Base-by-base conservation (phyloP, 805 yeast genomes). In the Sugiyamaella mastotermitis region DNA sequence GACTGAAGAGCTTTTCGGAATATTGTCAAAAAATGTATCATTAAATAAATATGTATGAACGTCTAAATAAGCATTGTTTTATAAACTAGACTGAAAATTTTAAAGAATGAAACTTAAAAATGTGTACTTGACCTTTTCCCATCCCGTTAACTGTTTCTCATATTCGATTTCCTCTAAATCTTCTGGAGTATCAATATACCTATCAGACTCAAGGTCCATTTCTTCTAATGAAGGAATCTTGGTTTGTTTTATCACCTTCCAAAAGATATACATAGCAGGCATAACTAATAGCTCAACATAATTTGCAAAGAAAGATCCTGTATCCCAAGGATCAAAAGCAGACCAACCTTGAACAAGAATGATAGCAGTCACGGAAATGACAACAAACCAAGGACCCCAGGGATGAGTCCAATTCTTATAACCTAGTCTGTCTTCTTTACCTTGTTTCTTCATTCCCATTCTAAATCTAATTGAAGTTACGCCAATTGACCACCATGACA, bases 151-250 rank as follows among this genome's bases (percentile, higher is more conserved):
- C 3, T 17, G 14, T 10, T 26, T n/a, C n/a, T 24, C 58, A 32
- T 58, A 53, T 36, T 61, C 69, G 40, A 63, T 65, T 28, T 61
- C 59, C 10, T 48, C 57, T n/a, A 49, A 34, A 40, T 76, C 80
- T 42, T 73, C 78, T 33, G 63, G 66, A 9, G 71, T 65, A 42
- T 70, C 72, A 25, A 61, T 47, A 51, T 76, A 77, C 51, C 94
- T 67, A 8, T 94, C 95, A 0, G 85, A 73, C 51, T 83, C 94
- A 52, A 82, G 71, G 57, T 85, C 94, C 49, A 85, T 60, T 23
- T 83, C 81, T 46, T 80, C 87, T 33, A 80, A 62, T 35, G 80
- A 65, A 38, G 75, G 82, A 9, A 78, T 61, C 44, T 76, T 74
- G 1, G 88, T 77, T 4, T 86, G 74, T 46, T 76, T 71, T 7